Evolutionary conservation across 1,284 basidiomycete genomes (phyloP).

Genomic region (Malassezia globosa): DNA sequence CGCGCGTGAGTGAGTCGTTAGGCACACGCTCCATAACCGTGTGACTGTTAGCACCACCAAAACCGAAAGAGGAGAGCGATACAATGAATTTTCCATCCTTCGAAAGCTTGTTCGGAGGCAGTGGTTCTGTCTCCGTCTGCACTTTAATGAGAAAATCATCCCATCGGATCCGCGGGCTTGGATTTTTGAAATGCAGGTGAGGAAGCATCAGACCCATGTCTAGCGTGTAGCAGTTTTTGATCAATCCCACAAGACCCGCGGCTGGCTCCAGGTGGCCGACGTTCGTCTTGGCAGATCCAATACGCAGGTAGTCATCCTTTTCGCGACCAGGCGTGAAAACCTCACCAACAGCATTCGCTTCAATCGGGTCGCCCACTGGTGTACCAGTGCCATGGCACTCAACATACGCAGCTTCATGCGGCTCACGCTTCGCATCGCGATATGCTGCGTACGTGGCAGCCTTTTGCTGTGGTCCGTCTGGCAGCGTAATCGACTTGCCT

Average conservation of each 20-base stretch:
- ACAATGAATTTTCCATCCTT: slow-evolving; percentile 18
- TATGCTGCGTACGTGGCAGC: slow-evolving; percentile 12
- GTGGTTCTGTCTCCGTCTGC: slow-evolving; percentile 11
- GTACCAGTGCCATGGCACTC: slow-evolving; percentile 24
- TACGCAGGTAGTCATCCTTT: slow-evolving; percentile 11
- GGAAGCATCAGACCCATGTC: slow-evolving; percentile 14
- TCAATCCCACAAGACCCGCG: slow-evolving; percentile 18
- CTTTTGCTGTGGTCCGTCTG: slow-evolving; percentile 14
- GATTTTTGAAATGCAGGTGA: slow-evolving; percentile 15
- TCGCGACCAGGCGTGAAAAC: slow-evolving; percentile 13
- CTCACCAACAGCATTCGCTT: slow-evolving; percentile 18
- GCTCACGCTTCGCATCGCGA: slow-evolving; percentile 8
- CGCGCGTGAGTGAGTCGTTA: neutral
- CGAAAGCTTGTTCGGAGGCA: slow-evolving; percentile 14
- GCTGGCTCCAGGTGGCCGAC: slow-evolving; percentile 21
- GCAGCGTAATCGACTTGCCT: slow-evolving; percentile 16
- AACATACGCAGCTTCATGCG: slow-evolving; percentile 13
- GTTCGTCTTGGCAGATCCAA: slow-evolving; percentile 23
- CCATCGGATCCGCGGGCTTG: slow-evolving; percentile 16
- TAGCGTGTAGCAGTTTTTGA: slow-evolving; percentile 19
- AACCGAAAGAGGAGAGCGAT: slow-evolving; percentile 18
- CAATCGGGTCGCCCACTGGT: slow-evolving; percentile 21
- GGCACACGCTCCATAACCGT: slow-evolving; percentile 20
- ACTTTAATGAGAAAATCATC: slow-evolving; percentile 17
- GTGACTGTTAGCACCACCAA: slow-evolving; percentile 23